These are phyloP conservation scores for Carallia pectinifolia DNA, from an alignment of 345 rosid species.

Conservation along the genomic window DNA sequence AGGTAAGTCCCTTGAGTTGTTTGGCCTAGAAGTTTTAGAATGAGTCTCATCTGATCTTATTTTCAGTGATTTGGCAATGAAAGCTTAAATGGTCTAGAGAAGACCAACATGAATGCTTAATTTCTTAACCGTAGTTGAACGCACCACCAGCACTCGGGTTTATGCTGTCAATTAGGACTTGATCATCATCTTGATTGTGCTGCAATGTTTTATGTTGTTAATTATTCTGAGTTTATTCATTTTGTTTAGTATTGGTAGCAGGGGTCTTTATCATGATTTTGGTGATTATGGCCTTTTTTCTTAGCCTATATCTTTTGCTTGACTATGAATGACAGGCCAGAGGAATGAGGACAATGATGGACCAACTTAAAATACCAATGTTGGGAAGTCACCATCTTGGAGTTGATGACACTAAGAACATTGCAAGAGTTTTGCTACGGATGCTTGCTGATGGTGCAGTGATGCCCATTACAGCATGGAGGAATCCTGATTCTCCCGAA, in stretches of 20 bases:
- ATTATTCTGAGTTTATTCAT: neutral
- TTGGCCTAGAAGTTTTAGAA: neutral
- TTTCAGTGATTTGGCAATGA: neutral
- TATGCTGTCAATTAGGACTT: neutral
- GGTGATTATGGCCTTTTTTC: neutral
- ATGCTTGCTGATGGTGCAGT: slow-evolving; percentile 77
- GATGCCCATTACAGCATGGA: slow-evolving; percentile 69
- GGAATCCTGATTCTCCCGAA: slow-evolving; percentile 43
- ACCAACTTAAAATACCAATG: slow-evolving; percentile 53
- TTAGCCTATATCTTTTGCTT: slow-evolving; percentile 3
- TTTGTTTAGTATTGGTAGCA: neutral
- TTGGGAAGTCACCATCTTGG: slow-evolving; percentile 93
- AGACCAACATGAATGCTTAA: neutral
- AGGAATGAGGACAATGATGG: slow-evolving; percentile 97
- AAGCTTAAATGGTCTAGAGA: no score
- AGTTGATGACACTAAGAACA: slow-evolving; percentile 81
- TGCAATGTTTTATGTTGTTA: neutral
- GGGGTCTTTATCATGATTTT: neutral
- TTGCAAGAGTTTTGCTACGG: slow-evolving; percentile 74
- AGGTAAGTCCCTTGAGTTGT: slow-evolving; percentile 38
- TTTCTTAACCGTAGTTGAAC: neutral
- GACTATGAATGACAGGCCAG: slow-evolving; percentile 52
- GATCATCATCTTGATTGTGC: neutral
- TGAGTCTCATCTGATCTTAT: neutral
- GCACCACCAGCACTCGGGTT: neutral